Conservation (phyloP, 2,329 filamentous ascomycete genomes). For the Pseudogymnoascus sp. region DNA sequence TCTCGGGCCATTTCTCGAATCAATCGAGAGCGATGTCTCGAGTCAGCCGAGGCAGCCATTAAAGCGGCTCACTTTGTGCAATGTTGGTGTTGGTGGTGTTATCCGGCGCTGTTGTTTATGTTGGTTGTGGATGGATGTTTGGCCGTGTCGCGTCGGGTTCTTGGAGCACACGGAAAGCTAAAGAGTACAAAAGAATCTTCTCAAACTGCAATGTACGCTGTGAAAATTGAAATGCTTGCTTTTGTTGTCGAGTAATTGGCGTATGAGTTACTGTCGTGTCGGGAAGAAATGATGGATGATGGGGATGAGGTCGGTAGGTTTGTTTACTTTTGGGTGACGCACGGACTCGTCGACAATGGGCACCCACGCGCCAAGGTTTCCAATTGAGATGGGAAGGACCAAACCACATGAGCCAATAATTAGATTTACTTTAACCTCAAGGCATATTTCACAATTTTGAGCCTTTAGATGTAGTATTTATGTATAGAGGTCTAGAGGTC, state of each 20-base stretch:
- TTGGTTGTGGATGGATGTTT: neutral
- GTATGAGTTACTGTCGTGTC: neutral
- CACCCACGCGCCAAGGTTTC: neutral
- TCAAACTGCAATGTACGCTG: neutral
- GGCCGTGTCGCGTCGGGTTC: neutral
- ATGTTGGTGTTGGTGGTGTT: neutral
- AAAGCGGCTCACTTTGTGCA: slow-evolving; percentile 2
- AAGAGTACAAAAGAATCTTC: neutral
- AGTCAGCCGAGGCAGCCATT: slow-evolving; percentile 13
- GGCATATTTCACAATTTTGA: neutral
- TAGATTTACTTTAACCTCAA: neutral
- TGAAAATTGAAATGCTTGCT: neutral
- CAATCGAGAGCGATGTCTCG: slow-evolving; percentile 15
- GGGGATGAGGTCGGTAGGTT: neutral
- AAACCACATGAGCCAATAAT: neutral
- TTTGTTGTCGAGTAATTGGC: neutral
- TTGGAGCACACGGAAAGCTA: neutral
- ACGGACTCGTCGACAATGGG: slow-evolving; percentile 5
- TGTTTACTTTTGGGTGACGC: slow-evolving; percentile 10
- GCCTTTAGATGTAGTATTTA: neutral
- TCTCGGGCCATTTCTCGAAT: slow-evolving; percentile 21
- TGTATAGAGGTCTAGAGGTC: neutral
- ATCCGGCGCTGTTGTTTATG: neutral
- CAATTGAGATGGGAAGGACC: neutral
- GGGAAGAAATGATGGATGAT: neutral